Evolutionary conservation across 2,329 filamentous ascomycete species (phyloP).

Genomic region (Graphium sp.): DNA sequence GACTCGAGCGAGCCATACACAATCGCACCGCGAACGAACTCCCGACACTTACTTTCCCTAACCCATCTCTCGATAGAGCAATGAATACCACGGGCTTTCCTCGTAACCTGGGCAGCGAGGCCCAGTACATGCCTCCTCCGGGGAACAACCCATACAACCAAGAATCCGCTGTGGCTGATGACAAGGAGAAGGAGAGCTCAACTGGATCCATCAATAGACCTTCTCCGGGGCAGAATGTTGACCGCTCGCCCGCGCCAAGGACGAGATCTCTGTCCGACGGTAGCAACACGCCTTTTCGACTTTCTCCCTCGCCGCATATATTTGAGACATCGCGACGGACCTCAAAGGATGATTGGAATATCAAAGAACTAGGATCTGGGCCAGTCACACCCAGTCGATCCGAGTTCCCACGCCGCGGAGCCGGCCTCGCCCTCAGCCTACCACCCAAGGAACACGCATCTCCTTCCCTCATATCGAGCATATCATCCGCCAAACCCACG

Average conservation of each 20-base stretch:
- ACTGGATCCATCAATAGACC: too few species aligned
- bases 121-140: too few species aligned
- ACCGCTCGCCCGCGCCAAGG: conserved; percentile 28
- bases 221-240: too few species aligned
- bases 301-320: conserved; percentile 41
- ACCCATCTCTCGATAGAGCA: too few species aligned
- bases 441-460: conserved; percentile 29
- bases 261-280: conserved; percentile 51
- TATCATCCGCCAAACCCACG: conserved; percentile 7
- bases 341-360: conserved; percentile 50
- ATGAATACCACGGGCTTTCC: too few species aligned
- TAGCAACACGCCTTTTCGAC: conserved; percentile 27
- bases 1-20: too few species aligned
- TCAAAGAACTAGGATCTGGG: conserved; percentile 19
- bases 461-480: not conserved
- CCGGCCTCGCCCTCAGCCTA: conserved; percentile 56
- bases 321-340: conserved; percentile 33
- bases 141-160: too few species aligned
- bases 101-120: too few species aligned
- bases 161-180: too few species aligned
- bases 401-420: conserved; percentile 41
- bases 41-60: too few species aligned
- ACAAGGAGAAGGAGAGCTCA: too few species aligned
- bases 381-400: conserved; percentile 57
- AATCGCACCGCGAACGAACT: too few species aligned